Percentiles rank a stretch among this genome's conserved stretches.
Evolutionary conservation across 2,329 filamentous ascomycete genomes (phyloP).

Genomic region (Fonsecaea monophora): DNA sequence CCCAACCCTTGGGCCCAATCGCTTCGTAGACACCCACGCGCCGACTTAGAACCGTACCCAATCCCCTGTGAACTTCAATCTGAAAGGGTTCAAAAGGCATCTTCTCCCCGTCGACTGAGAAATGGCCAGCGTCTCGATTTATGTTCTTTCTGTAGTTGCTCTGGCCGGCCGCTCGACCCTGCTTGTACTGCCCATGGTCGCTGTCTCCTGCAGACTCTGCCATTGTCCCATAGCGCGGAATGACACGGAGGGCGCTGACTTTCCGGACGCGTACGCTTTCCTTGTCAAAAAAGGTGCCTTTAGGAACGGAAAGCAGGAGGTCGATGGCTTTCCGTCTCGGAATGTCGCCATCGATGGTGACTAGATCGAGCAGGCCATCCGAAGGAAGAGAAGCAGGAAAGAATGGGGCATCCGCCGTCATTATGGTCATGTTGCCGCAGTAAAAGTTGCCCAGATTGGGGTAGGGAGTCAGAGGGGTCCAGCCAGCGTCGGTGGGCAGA

Average conservation of each 20-base stretch:
- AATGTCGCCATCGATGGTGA: conserved; percentile 80
- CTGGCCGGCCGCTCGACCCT: conserved; percentile 17
- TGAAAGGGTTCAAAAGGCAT: conserved; percentile 90
- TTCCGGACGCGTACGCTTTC: conserved; percentile 81
- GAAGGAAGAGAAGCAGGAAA: conserved; percentile 82
- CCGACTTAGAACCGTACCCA: conserved; percentile 85
- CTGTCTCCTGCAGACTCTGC: conserved; percentile 32
- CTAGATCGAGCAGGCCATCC: conserved; percentile 85
- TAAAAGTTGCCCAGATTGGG: conserved; percentile 91
- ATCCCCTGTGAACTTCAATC: conserved; percentile 80
- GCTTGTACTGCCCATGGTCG: conserved; percentile 11
- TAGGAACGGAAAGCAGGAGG: conserved; percentile 74
- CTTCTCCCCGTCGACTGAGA: conserved; percentile 91
- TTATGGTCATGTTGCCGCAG: conserved; percentile 91
- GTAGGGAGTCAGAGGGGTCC: conserved; percentile 71
- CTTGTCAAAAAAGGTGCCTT: conserved; percentile 79
- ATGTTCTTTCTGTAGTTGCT: conserved; percentile 10
- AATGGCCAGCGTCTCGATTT: conserved; percentile 75
- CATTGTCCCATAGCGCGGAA: conserved; percentile 61
- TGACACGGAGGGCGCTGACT: conserved; percentile 83
- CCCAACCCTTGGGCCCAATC: conserved; percentile 41
- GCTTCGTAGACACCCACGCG: conserved; percentile 72
- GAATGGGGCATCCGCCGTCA: conserved; percentile 86
- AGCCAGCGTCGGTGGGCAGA: conserved; percentile 74
- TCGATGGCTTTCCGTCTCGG: conserved; percentile 69